Evolutionary conservation across 2,329 filamentous ascomycete species (phyloP).

Genomic region (Pyricularia sp.): DNA sequence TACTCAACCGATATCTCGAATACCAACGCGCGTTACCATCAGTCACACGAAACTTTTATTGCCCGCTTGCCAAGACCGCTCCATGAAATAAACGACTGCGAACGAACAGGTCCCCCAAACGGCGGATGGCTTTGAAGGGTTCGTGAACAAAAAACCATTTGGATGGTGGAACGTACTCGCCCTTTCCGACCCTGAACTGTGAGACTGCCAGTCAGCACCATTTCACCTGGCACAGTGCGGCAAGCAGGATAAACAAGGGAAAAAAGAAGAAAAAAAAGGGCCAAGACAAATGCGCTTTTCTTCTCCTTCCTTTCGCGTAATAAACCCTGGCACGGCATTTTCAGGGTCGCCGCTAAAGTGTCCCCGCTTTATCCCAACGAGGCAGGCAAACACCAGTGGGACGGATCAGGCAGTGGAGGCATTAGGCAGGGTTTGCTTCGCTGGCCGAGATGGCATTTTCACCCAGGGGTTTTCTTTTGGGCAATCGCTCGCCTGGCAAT

Average conservation of each 20-base stretch:
- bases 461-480: background rate
- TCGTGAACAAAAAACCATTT: background rate
- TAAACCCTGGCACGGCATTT: background rate
- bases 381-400: background rate
- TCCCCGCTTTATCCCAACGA: background rate
- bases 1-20: background rate
- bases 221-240: conserved; percentile 1
- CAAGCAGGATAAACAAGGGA: background rate
- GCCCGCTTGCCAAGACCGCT: background rate
- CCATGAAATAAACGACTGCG: background rate
- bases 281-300: background rate
- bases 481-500: background rate
- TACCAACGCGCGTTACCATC: background rate
- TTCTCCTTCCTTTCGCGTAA: background rate
- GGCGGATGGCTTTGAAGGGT: background rate
- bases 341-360: background rate
- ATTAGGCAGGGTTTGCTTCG: background rate
- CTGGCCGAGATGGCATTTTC: background rate
- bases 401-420: background rate
- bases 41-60: background rate
- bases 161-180: background rate
- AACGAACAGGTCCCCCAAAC: background rate
- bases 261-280: background rate
- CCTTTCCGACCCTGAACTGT: background rate
- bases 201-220: background rate